Conservation (phyloP, 306 rosid genomes). For the Cercis canadensis region DNA sequence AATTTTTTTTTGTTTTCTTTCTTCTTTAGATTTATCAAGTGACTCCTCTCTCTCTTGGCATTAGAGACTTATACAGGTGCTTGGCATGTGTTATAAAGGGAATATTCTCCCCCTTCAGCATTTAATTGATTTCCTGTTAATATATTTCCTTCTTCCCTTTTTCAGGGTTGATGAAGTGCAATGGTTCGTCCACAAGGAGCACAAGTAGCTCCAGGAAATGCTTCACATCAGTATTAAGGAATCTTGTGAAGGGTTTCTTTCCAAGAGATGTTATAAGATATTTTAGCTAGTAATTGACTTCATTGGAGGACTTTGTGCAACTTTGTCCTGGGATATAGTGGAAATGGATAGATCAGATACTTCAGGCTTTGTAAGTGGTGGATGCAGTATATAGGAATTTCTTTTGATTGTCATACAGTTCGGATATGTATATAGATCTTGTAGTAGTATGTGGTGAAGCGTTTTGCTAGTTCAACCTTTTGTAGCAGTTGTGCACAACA, state of each 20-base stretch:
- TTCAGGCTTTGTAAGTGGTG: conserved; percentile 93
- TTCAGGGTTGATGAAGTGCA: conserved; percentile 82
- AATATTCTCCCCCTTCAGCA: background rate
- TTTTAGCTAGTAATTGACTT: conserved; percentile 39
- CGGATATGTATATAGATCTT: conserved; percentile 42
- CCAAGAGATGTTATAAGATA: conserved; percentile 94
- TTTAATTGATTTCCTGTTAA: conserved; percentile 3
- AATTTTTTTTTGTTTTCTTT: background rate
- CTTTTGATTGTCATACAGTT: conserved; percentile 36
- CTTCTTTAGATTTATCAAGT: conserved; percentile 7
- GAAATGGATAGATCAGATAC: conserved; percentile 90
- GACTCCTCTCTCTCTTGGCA: background rate
- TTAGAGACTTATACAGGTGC: conserved; percentile 9
- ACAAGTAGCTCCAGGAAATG: conserved; percentile 69
- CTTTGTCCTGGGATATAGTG: conserved; percentile 31
- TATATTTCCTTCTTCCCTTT: conserved; percentile 25
- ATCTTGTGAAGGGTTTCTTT: conserved; percentile 79
- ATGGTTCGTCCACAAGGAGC: conserved; percentile 70
- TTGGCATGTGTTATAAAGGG: background rate
- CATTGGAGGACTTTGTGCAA: conserved; percentile 35
- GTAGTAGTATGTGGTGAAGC: conserved; percentile 47
- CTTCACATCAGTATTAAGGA: conserved; percentile 45
- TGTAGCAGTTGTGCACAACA: conserved; percentile 45
- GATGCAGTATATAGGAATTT: conserved; percentile 50
- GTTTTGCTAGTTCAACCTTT: conserved; percentile 50